A percentile compares a stretch with the other conserved stretches of the same genome.
phyloP scores from a whole-genome alignment of 306 rosid genomes.

The Boehmeria nivea region DNA sequence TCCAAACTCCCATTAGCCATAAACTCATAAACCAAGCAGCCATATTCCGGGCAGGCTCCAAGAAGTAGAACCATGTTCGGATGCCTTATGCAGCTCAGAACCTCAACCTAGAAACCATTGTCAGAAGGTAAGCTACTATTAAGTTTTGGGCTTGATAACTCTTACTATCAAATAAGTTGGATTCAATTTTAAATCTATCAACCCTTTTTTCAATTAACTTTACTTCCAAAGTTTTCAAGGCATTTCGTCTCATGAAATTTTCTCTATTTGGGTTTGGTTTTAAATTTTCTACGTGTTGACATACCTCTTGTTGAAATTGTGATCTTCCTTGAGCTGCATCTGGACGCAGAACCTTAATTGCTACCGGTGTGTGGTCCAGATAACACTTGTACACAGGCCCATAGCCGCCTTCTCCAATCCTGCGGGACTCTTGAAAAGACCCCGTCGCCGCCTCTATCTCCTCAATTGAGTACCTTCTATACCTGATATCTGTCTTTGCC shows the following conservation, averaged over 20 bases:
- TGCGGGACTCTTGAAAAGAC: constrained; percentile 52
- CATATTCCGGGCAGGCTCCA: constrained; percentile 96
- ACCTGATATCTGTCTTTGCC: constrained; percentile 48
- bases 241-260: not conserved
- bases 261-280: not conserved
- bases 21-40: constrained; percentile 86
- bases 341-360: constrained; percentile 89
- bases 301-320: constrained; percentile 88
- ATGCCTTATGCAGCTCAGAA: constrained; percentile 83
- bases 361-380: constrained; percentile 81
- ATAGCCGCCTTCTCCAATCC: constrained; percentile 96
- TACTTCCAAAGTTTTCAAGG: not conserved
- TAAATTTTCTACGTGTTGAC: too few species aligned
- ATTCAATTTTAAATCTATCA: not conserved
- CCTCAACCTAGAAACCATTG: constrained; percentile 83
- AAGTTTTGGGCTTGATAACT: too few species aligned
- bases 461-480: constrained; percentile 70
- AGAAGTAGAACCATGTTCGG: constrained; percentile 98
- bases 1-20: constrained; percentile 92
- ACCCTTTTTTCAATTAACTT: not conserved
- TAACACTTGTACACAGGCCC: constrained; percentile 79
- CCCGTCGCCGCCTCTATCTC: constrained; percentile 84
- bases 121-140: too few species aligned
- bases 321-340: constrained; percentile 93
- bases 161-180: too few species aligned